phyloP scores from a whole-genome alignment of 192 early-diverging fungal species.

The Gigaspora rosea region DNA sequence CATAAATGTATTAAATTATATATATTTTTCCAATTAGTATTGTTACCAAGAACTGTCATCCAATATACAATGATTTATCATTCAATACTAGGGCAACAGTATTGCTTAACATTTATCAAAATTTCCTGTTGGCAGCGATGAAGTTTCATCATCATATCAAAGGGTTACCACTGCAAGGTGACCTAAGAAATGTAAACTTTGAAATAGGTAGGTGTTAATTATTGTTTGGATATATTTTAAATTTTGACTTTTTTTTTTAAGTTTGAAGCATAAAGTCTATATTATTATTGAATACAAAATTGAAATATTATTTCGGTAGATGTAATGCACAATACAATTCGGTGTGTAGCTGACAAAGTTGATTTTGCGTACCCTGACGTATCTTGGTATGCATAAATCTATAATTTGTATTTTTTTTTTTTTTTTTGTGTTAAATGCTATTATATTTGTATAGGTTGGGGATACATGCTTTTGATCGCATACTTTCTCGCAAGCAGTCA shows the following conservation, averaged over 20 bases:
- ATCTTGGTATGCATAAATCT: not conserved
- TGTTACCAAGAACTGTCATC: slow-evolving; percentile 62
- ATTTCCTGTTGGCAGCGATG: slow-evolving; percentile 70
- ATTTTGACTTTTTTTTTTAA: not conserved
- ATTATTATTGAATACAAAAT: not conserved
- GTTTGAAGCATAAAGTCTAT: not conserved
- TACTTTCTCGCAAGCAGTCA: not conserved
- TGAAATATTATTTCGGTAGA: too few species aligned
- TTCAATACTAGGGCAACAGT: slow-evolving; percentile 64
- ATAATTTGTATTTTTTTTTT: not conserved
- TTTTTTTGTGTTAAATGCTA: not conserved
- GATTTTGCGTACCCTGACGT: too few species aligned
- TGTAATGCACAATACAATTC: too few species aligned
- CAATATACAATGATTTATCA: slow-evolving; percentile 63
- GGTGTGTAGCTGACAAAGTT: too few species aligned
- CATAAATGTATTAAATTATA: not conserved
- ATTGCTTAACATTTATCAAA: slow-evolving; percentile 79
- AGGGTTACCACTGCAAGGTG: not conserved
- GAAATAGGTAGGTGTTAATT: not conserved
- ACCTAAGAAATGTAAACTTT: not conserved
- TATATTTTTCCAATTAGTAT: slow-evolving; percentile 39
- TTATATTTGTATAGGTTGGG: not conserved
- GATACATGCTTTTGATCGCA: not conserved
- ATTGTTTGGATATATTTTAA: not conserved
- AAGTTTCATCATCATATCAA: slow-evolving; percentile 41